phyloP scores from a whole-genome alignment of 108 stramenopile species.

The Cafeteria roenbergensis region DNA sequence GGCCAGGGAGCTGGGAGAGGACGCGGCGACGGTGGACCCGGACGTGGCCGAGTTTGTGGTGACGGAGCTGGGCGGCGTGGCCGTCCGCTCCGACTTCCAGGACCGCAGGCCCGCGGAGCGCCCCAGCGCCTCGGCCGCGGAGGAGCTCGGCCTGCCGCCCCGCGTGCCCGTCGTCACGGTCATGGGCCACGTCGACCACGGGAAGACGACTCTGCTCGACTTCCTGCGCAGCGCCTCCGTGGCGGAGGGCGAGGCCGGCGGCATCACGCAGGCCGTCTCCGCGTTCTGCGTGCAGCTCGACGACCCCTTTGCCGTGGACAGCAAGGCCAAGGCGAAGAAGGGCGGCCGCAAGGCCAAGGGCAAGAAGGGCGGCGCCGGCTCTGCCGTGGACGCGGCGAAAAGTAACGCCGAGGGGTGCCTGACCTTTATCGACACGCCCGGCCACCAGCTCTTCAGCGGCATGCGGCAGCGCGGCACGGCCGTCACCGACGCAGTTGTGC shows the following conservation, averaged over 20 bases:
- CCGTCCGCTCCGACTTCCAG: constrained; percentile 8
- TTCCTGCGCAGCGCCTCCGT: constrained; percentile 56
- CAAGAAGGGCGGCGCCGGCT: background rate
- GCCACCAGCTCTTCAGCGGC: constrained; percentile 77
- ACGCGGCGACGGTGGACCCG: constrained; percentile 25
- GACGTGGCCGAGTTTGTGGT: constrained; percentile 37
- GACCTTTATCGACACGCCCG: constrained; percentile 92
- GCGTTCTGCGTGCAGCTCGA: constrained; percentile 65
- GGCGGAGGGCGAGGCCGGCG: constrained; percentile 85
- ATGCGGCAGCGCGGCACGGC: constrained; percentile 80
- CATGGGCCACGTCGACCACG: constrained; percentile 98
- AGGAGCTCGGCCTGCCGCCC: constrained; percentile 33
- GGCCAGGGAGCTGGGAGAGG: background rate
- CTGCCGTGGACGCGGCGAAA: constrained; percentile 21
- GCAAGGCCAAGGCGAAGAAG: constrained; percentile 12
- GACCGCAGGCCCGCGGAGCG: background rate
- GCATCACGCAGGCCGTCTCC: constrained; percentile 87
- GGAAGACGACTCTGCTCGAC: constrained; percentile 95
- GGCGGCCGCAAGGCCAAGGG: constrained; percentile 1
- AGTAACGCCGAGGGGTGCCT: constrained; percentile 48
- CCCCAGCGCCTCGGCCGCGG: constrained; percentile 36
- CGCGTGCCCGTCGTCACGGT: constrained; percentile 83
- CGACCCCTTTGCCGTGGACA: background rate
- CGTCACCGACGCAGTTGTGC: constrained; percentile 80
- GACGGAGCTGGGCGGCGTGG: constrained; percentile 23